phyloP scores from a whole-genome alignment of 139 green algal species.

The Coelastrella sp. region DNA sequence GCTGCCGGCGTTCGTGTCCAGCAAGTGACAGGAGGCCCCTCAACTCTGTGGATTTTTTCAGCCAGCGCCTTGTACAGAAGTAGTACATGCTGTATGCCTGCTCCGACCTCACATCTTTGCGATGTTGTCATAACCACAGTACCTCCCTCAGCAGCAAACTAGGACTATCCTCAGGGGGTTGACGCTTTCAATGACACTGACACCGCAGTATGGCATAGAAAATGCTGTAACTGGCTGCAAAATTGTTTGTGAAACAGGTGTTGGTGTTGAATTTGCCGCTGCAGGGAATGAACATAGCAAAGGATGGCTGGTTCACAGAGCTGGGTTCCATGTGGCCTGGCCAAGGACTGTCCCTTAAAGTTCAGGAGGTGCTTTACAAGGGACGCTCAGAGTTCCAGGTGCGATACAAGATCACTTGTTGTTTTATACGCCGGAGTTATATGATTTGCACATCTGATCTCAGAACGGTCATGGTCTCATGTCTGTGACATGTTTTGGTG shows the following conservation, averaged over 20 bases:
- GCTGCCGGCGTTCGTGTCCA: neutral
- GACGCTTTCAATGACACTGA: neutral
- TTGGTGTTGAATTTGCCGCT: neutral
- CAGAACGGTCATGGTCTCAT: neutral
- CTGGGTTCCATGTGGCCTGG: constrained; percentile 94
- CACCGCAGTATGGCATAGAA: neutral
- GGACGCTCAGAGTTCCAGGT: constrained; percentile 94
- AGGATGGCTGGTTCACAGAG: constrained; percentile 94
- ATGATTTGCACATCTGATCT: too few relatives aligned
- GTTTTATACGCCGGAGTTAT: neutral
- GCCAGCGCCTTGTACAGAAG: neutral
- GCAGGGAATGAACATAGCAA: constrained; percentile 48
- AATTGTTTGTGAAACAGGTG: neutral
- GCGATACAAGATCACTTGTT: neutral
- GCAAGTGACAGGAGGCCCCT: neutral
- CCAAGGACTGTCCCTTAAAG: constrained; percentile 89
- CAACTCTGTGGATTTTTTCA: neutral
- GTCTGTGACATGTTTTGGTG: too few relatives aligned
- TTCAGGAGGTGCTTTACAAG: constrained; percentile 92
- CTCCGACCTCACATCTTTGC: too few relatives aligned
- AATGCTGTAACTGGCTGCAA: too few relatives aligned
- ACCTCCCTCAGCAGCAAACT: too few relatives aligned
- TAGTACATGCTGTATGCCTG: too few relatives aligned
- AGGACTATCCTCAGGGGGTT: too few relatives aligned
- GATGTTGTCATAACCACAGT: too few relatives aligned